A percentile compares a stretch with the other conserved stretches of the same genome.
These are phyloP conservation scores for Scenedesmus sp. DNA, from an alignment of 163 green algal genomes.

Conservation along the genomic window DNA sequence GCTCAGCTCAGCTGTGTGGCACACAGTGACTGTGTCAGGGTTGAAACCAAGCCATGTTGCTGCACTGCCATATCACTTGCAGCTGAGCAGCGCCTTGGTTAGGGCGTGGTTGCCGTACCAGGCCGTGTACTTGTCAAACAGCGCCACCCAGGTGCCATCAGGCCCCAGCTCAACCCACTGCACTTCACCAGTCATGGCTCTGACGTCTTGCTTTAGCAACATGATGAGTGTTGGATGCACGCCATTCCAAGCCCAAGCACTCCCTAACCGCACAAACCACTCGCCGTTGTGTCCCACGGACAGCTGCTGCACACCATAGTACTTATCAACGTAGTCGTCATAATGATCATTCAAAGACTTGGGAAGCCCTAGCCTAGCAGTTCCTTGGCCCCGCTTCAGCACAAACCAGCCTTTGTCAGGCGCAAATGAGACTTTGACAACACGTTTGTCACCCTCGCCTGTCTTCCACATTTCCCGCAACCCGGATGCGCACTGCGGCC, in stretches of 20 bases:
- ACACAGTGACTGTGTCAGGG: background rate
- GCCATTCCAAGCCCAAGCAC: background rate
- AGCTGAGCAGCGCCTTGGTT: background rate
- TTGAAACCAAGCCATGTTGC: background rate
- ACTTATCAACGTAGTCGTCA: background rate
- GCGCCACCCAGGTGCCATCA: background rate
- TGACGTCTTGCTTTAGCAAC: background rate
- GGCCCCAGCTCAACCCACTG: constrained; percentile 41
- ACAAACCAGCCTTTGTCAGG: background rate
- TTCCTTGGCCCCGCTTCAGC: background rate
- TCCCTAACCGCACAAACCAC: constrained; percentile 14
- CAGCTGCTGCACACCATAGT: background rate
- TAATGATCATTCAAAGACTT: background rate
- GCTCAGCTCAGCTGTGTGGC: background rate
- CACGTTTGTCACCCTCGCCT: background rate
- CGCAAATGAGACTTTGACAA: background rate
- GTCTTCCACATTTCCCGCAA: background rate
- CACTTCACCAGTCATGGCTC: background rate
- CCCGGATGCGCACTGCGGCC: background rate
- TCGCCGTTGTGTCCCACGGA: constrained; percentile 33
- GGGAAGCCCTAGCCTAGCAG: background rate
- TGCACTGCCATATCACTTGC: background rate
- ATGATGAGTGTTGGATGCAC: background rate
- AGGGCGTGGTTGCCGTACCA: background rate
- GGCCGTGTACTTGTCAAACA: background rate